Conservation (phyloP, 2,329 filamentous ascomycete species). For the Aspergillus ochraceus region DNA sequence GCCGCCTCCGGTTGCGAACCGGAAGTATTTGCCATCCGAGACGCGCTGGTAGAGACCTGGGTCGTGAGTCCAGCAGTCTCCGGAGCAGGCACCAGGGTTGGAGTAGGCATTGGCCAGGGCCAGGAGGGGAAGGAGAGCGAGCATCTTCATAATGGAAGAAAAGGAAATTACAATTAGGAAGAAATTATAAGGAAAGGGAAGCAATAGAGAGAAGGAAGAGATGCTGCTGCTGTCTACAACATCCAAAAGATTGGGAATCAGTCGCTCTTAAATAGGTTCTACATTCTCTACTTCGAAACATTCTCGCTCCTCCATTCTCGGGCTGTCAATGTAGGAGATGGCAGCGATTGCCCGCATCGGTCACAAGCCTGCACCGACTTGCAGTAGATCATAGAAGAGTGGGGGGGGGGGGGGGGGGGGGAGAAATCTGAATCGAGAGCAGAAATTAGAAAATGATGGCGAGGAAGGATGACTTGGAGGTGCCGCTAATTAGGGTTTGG, state of each 20-base stretch:
- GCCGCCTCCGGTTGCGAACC: slow-evolving; percentile 54
- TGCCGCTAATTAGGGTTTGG: background rate
- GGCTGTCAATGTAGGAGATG: background rate
- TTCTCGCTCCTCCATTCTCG: background rate
- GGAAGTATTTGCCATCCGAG: slow-evolving; percentile 54
- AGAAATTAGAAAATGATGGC: background rate
- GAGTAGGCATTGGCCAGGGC: slow-evolving; percentile 30
- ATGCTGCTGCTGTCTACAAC: background rate
- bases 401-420: too few species aligned
- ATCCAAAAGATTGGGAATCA: background rate
- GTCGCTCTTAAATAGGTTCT: background rate
- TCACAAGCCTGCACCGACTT: background rate
- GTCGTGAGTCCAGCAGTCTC: slow-evolving; percentile 46
- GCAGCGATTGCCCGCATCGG: background rate
- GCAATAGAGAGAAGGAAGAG: background rate
- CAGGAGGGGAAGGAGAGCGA: slow-evolving; percentile 23
- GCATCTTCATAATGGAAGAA: slow-evolving; percentile 16
- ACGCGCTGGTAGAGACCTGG: slow-evolving; percentile 50
- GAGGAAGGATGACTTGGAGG: background rate
- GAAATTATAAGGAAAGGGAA: background rate
- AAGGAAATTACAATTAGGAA: slow-evolving; percentile 1
- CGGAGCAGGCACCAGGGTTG: slow-evolving; percentile 32
- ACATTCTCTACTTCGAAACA: background rate
- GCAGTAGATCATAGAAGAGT: background rate
- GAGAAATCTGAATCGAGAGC: background rate